Conservation (phyloP, 2,329 filamentous ascomycete genomes). For the Aureobasidium sp. region DNA sequence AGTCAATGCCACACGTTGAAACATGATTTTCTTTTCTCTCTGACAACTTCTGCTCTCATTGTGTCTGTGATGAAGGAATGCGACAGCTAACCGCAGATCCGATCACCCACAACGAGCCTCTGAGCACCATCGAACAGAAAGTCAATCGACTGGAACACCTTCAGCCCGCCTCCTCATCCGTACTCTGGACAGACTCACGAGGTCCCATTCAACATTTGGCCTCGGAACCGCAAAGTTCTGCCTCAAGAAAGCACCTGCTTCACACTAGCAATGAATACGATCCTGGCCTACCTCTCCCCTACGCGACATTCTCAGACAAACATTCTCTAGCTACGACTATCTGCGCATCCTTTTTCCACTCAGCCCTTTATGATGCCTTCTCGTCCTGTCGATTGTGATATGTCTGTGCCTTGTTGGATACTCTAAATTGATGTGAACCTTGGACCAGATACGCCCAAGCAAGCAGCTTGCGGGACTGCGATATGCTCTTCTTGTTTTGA, state of each 20-base stretch:
- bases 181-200: background rate
- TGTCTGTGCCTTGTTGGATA: too few relatives aligned
- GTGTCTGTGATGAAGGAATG: background rate
- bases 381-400: too few relatives aligned
- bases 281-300: background rate
- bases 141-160: background rate
- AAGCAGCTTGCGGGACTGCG: too few relatives aligned
- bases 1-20: conserved; percentile 10
- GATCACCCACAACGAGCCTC: background rate
- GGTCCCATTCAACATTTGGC: background rate
- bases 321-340: too few relatives aligned
- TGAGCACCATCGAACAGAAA: background rate
- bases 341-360: too few relatives aligned
- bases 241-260: background rate
- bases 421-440: too few relatives aligned
- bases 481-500: too few relatives aligned
- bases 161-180: too few relatives aligned
- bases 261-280: background rate
- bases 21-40: background rate
- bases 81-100: background rate
- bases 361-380: too few relatives aligned
- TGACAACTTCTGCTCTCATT: background rate
- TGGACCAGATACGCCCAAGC: too few relatives aligned
- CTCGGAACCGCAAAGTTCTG: background rate
- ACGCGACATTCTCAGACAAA: background rate